Conservation (phyloP, 192 early-diverging fungal species). For the Coemansia sp. region DNA sequence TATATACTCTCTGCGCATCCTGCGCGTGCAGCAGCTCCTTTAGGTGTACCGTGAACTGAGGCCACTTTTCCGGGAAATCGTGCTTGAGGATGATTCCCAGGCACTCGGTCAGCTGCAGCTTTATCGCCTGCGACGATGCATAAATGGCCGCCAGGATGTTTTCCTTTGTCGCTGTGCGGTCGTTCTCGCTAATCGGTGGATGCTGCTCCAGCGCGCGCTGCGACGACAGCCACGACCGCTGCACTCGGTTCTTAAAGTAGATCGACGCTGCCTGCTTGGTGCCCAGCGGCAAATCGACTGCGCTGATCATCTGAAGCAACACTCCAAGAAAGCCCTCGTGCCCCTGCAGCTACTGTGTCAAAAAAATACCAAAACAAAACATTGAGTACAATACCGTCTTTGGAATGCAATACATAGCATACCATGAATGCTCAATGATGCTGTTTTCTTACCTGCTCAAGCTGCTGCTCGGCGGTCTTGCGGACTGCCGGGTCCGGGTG, state of each 20-base stretch:
- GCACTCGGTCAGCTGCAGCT: constrained; percentile 81
- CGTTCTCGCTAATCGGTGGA: constrained; percentile 62
- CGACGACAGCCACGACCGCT: constrained; percentile 63
- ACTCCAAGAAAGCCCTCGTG: constrained; percentile 51
- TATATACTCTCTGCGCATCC: constrained; percentile 68
- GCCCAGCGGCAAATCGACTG: constrained; percentile 30
- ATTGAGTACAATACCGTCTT: too few relatives aligned
- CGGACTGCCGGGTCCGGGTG: constrained; percentile 76
- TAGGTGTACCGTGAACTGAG: constrained; percentile 68
- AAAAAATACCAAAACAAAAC: neutral
- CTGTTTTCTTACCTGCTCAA: constrained; percentile 63
- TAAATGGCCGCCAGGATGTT: constrained; percentile 77
- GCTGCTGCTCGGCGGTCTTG: constrained; percentile 78
- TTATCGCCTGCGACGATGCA: constrained; percentile 68
- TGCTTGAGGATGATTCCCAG: constrained; percentile 71
- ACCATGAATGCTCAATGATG: neutral
- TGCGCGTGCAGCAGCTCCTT: constrained; percentile 63
- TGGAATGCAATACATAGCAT: neutral
- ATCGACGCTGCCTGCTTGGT: constrained; percentile 61
- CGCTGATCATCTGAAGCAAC: constrained; percentile 45
- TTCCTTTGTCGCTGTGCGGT: constrained; percentile 67
- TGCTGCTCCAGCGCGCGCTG: constrained; percentile 36
- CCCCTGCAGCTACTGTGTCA: constrained; percentile 43
- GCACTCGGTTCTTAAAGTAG: constrained; percentile 88
- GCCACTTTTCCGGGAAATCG: constrained; percentile 84